Evolutionary conservation across 2,329 filamentous ascomycete species (phyloP), one percentile per base, ranked within the genome.

Genomic region (Harringtonia aguacate): DNA sequence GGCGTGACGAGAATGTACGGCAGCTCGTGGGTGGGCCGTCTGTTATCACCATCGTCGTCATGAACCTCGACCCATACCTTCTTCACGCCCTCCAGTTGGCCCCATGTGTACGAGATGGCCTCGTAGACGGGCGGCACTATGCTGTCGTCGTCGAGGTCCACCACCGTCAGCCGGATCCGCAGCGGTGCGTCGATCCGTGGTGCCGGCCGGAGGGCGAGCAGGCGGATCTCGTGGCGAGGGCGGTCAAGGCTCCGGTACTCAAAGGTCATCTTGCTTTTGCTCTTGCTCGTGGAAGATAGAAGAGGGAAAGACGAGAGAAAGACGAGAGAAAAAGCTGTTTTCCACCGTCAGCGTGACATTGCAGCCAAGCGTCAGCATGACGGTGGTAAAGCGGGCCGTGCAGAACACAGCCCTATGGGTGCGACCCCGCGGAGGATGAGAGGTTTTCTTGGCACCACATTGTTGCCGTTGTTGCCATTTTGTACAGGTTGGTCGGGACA

Each of bases 81-180:
- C 4, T 24, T 31, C 2, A 27, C 14, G 24, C 44, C 37, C 24
- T 41, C 34, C 3, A 31, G 12, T 2, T 21, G 14, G 14, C 50
- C 50, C 50, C 50, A 52, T 8, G 37, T 45, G 31, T 52, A 52
- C 3, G 50, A 51, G 15, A 51, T 27, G 5, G 50, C 47, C 20
- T 52, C 48, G 44, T 48, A 52, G 24, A 10, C n/a, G 2, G 29
- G 33, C 2, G 43, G 42, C 13, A 38, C 17, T 4, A 20, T 17
- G 18, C 28, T 18, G 15, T 12, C 30, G 31, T 42, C 39, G 36
- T 44, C 43, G 5, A 51, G 36, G 14, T 36, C 39, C 12, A 43
- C 40, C 6, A 30, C 31, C n/a, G 45, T 46, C 10, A 45, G 31
- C 7, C 21, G 20, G 31, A 42, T 28, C 12, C 41, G 35, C 29